A percentile compares a stretch with the other conserved stretches of the same genome.
Evolutionary conservation across 2,329 filamentous ascomycete genomes (phyloP).

Genomic region (Nannizziopsis arthrosporioides): DNA sequence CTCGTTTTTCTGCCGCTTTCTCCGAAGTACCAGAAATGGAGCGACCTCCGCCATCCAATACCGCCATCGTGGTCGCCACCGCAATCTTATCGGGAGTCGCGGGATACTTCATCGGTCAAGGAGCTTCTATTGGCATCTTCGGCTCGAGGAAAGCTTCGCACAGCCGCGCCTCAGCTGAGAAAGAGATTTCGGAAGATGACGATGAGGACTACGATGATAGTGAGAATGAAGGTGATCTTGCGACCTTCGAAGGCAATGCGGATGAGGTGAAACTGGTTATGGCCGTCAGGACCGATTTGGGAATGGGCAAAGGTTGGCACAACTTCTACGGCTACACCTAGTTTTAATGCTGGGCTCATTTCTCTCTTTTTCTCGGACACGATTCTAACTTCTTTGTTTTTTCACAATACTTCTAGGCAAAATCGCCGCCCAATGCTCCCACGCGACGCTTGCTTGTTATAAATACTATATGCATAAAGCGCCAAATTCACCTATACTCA

Average conservation of each 20-base stretch:
- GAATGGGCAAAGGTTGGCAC: slow-evolving; percentile 81
- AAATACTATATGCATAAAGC: slow-evolving; percentile 57
- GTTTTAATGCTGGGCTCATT: not conserved
- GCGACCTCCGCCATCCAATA: slow-evolving; percentile 40
- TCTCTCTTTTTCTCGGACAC: slow-evolving; percentile 2
- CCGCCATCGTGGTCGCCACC: slow-evolving; percentile 57
- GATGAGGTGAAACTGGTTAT: slow-evolving; percentile 94
- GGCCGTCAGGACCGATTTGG: slow-evolving; percentile 83
- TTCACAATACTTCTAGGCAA: slow-evolving; percentile 52
- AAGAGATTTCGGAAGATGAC: slow-evolving; percentile 26
- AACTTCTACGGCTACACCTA: slow-evolving; percentile 16
- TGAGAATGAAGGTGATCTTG: slow-evolving; percentile 46
- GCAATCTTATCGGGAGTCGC: slow-evolving; percentile 61
- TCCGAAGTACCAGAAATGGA: slow-evolving; percentile 19
- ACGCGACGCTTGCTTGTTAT: slow-evolving; percentile 97
- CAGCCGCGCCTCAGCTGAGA: slow-evolving; percentile 20
- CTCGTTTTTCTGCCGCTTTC: slow-evolving; percentile 3
- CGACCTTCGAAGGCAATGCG: slow-evolving; percentile 39
- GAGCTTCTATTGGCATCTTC: slow-evolving; percentile 61
- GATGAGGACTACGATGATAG: slow-evolving; percentile 51
- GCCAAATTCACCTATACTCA: slow-evolving; percentile 51
- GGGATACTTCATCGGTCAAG: slow-evolving; percentile 62
- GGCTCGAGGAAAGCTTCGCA: slow-evolving; percentile 37
- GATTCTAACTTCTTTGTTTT: slow-evolving; percentile 6
- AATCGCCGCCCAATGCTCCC: slow-evolving; percentile 88